Conservation (phyloP, 2,329 filamentous ascomycete genomes). For the Xenosphaeropsis pyriputrescens region DNA sequence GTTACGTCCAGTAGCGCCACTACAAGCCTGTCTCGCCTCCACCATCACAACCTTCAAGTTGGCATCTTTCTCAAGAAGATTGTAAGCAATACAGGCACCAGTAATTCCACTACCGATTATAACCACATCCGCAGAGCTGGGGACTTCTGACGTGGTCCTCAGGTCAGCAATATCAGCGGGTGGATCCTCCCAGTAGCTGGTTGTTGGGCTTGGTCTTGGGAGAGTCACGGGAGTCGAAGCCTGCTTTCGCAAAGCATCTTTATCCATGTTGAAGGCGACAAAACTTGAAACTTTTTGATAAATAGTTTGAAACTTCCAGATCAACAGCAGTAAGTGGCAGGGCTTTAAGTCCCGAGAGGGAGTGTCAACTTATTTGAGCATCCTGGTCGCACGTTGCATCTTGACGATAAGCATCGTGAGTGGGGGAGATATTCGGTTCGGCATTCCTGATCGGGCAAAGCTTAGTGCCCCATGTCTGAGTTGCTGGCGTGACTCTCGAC, state of each 20-base stretch:
- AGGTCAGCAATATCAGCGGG: conserved; percentile 12
- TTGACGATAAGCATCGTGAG: no score
- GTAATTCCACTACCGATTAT: conserved; percentile 24
- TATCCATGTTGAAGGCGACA: conserved; percentile 4
- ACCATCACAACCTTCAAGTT: conserved; percentile 19
- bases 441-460: no score
- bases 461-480: no score
- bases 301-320: no score
- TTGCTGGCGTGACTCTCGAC: no score
- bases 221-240: conserved; percentile 21
- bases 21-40: conserved; percentile 22
- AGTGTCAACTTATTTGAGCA: no score
- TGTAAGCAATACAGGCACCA: conserved; percentile 19
- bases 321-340: no score
- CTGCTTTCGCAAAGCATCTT: conserved; percentile 18
- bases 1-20: conserved; percentile 25
- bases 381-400: no score
- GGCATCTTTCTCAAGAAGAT: conserved; percentile 9
- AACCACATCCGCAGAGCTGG: conserved; percentile 15
- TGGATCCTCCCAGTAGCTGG: conserved; percentile 21
- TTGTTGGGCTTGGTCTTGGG: conserved; percentile 12
- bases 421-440: no score
- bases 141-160: conserved; percentile 12
- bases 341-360: no score
- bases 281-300: no score